Base-by-base conservation (phyloP, 2,329 filamentous ascomycete genomes). In the Orbilia ellipsospora region DNA sequence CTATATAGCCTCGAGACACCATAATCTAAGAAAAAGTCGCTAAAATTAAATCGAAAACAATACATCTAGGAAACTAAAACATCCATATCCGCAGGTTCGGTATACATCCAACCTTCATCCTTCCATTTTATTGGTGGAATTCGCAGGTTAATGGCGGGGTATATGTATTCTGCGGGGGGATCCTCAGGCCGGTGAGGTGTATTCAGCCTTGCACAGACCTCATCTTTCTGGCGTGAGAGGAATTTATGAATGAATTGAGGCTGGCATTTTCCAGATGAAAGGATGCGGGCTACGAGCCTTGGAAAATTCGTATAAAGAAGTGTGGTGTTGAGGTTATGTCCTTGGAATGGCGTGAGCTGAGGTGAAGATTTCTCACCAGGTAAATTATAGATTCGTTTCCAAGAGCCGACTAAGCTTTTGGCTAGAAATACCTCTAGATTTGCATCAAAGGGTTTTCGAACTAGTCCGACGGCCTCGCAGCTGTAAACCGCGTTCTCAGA, bases 71-170 rank as follows among this genome's bases (percentile, higher is more conserved):
- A 44, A 55, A 65, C n/a, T 7, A 65, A 16, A 31, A 65, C 61
- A 16, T 44, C 50, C 50, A 65, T 56, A 31, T 50, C 48, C 20
- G 36, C 16, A 7, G 56, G 20, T 42, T 65, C 61, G 5, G 61
- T 65, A 65, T 56, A 65, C 20, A 45, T 56, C 61, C 61, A 65
- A 16, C 61, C 51, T 8, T 55, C 23, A 55, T 65, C 50, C 13
- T 45, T 13, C 61, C 61, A 65, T 36, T 48, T 13, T 8, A 16
- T 16, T 2, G 51, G 15, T 10, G 61, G 61, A 13, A 65, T 55
- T 28, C 61, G 40, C n/a, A 65, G 23, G 12, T 42, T 12, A 20
- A 65, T 45, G n/a, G 36, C 23, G n/a, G 61, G 61, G 56, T 65
- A 65, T 16, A 6, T 6, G 18, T 65, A 55, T 12, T 23, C 23